Base-by-base conservation (phyloP, 345 rosid genomes). In the Citrus sinensis region DNA sequence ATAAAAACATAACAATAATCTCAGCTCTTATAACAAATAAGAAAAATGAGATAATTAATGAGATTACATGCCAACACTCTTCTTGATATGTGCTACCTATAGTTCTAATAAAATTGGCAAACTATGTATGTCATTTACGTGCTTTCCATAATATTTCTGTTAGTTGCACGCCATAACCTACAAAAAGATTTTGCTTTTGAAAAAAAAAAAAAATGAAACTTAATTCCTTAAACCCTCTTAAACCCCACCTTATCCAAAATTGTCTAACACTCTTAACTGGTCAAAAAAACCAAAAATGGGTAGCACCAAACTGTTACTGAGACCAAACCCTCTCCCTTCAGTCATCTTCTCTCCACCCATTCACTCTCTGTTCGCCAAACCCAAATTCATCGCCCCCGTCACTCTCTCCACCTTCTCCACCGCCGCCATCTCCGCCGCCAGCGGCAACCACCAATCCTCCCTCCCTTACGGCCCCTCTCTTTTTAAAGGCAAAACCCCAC, bases 401-500 rank as follows among this genome's bases (percentile, higher is more conserved):
- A 34, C 85, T 78, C 17, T 84, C 81, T 78, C 84, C 66, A 82
- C 73, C 76, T 77, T 79, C 86, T 82, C 85, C 73, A 9, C 80
- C 72, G 64, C 75, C 66, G 67, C 55, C n/a, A 37, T 32, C 35
- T 9, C 69, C 49, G 9, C 81, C 20, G 65, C 40, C 17, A 71
- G 42, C 30, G 49, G 49, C 65, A 13, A 82, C 22, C 80, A 80
- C 22, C 80, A 81, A 40, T 10, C 74, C 55, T 10, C 73, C 55
- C 74, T 85, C 35, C 87, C 89, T 3, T 93, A 95, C 66, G 98
- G 97, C 8, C 98, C 98, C 37, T 92, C 94, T 75, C 93, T 95
- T 66, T 87, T 34, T 32, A 95, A 90, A 86, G 98, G 99, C 58
- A 85, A n/a, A 76, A 27, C 70, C 46, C 60, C 73, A 2, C 51